Base-by-base conservation (phyloP, 495 filamentous ascomycete species). In the Neurospora pannonica region DNA sequence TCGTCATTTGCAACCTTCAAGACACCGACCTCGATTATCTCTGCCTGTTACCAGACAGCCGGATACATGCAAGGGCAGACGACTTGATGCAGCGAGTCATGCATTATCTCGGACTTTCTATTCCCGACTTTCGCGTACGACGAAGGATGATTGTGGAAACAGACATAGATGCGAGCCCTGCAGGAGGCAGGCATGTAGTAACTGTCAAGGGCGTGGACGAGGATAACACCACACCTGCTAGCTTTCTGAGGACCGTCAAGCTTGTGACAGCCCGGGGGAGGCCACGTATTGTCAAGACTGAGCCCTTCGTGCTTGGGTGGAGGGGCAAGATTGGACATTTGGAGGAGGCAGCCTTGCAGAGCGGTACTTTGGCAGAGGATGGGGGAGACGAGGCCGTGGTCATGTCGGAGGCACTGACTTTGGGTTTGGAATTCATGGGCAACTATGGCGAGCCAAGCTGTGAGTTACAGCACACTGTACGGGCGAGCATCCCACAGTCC, bases 1-100 rank as follows among this genome's bases (percentile, higher is more conserved):
- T 86, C 70, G 84, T 72, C 6, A 85, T 86, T 43, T 86, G 84
- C 71, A 86, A 87, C 43, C 76, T 86, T 34, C 85, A 86, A 73
- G 77, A 77, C 1, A 86, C 84, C 24, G 84, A 83, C 1, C 42
- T 84, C 24, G 85, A 86, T 60, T 38, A 72, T 10, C 48, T 60
- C 5, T 60, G 48, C 48, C 24, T 15, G 24, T 71, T 81, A 19
- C 75, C 79, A 2, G 73, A 78, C 17, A 8, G 82, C 70, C 77
- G 84, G 5, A 74, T 84, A 1, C 79, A 78, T 67, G 75, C 81
- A 1, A 81, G 75, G 73, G 74, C 81, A 7, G 85, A 85, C 38
- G 79, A 84, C 5, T 69, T 85, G 40, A 84, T 86, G 81, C 67
- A 74, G 3, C 70, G 76, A 0, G 79, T 85, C 2, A 85, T 86